Percentiles rank a stretch among this genome's conserved stretches.
Evolutionary conservation across 1,139 yeast genomes (phyloP).

Genomic region (Suhomyces bolitotheri): DNA sequence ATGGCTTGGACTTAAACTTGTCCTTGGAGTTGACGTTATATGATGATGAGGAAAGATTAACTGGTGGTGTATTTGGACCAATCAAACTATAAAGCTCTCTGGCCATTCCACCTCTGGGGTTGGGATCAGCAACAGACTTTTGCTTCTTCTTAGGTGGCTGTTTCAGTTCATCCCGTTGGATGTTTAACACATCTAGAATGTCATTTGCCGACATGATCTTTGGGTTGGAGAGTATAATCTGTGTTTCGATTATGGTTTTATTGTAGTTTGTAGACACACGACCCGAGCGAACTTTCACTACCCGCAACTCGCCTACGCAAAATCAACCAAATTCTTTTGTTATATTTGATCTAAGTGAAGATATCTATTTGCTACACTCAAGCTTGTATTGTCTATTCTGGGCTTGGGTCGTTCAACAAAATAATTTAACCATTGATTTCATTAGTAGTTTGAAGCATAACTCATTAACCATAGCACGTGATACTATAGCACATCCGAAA

Average conservation of each 20-base stretch:
- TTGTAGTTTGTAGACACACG: neutral
- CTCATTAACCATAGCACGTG: no score
- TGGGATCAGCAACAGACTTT: slow-evolving; percentile 26
- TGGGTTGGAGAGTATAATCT: neutral
- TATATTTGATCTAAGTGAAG: no score
- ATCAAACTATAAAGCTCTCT: slow-evolving; percentile 84
- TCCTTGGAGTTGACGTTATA: slow-evolving; percentile 55
- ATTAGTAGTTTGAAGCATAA: no score
- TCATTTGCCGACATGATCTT: slow-evolving; percentile 54
- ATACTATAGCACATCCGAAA: no score
- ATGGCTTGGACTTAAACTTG: slow-evolving; percentile 64
- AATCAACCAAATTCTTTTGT: no score
- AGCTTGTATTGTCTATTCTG: no score
- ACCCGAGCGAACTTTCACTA: no score
- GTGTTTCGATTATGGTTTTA: no score
- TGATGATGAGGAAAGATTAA: slow-evolving; percentile 51
- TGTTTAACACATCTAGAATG: slow-evolving; percentile 75
- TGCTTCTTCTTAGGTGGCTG: slow-evolving; percentile 44
- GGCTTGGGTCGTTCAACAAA: no score
- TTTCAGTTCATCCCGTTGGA: slow-evolving; percentile 46
- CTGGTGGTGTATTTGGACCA: slow-evolving; percentile 93
- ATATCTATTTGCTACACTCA: no score
- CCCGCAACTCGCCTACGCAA: no score
- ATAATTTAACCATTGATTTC: no score
- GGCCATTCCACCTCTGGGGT: slow-evolving; percentile 71